phyloP scores from a whole-genome alignment of 2,329 filamentous ascomycete genomes.

The Gyromitra esculenta region DNA sequence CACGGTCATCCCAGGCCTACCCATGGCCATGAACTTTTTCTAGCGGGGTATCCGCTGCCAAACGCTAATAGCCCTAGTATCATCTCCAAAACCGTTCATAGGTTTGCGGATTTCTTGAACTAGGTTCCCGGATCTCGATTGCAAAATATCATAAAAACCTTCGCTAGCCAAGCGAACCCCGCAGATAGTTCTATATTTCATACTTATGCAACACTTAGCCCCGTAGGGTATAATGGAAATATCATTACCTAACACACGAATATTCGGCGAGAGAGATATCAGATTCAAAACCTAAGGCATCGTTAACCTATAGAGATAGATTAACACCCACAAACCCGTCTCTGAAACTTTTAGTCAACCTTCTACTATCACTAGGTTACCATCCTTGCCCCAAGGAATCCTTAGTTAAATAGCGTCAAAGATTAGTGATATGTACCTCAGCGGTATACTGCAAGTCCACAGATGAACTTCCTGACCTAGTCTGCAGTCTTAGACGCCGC shows the following conservation, averaged over 20 bases:
- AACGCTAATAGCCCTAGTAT: conserved; percentile 19
- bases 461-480: neutral
- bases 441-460: neutral
- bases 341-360: conserved; percentile 10
- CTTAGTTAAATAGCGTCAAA: conserved; percentile 13
- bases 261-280: conserved; percentile 24
- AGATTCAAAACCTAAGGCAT: conserved; percentile 2
- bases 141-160: conserved; percentile 31
- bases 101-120: conserved; percentile 19
- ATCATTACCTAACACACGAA: conserved; percentile 40
- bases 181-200: conserved; percentile 1
- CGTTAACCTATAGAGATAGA: conserved; percentile 13
- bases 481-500: neutral
- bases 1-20: conserved; percentile 15
- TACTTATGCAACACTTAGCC: neutral
- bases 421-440: conserved; percentile 47
- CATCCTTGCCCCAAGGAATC: neutral
- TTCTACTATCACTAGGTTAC: conserved; percentile 29
- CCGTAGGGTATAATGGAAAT: conserved; percentile 1
- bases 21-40: conserved; percentile 36
- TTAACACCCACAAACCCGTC: conserved; percentile 32
- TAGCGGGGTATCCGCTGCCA: conserved; percentile 26
- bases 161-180: conserved; percentile 36
- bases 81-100: neutral
- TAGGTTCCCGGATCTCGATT: conserved; percentile 25